Evolutionary conservation across 2,329 filamentous ascomycete species (phyloP).

Genomic region (Trichoderma sp.): DNA sequence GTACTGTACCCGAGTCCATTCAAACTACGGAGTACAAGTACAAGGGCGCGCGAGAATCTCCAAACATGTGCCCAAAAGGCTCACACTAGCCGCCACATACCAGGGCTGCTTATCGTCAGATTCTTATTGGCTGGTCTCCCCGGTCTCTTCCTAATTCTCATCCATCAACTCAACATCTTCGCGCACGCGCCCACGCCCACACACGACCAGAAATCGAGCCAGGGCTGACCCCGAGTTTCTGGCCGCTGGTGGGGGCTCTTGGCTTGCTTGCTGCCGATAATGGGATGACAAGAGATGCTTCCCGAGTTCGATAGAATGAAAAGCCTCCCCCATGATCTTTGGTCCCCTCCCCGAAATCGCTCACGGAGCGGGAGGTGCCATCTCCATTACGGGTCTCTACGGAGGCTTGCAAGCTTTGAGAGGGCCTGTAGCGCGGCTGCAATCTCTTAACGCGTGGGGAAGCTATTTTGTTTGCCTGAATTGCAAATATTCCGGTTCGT

Average conservation of each 20-base stretch:
- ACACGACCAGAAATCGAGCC: not conserved
- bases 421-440: conserved; percentile 1
- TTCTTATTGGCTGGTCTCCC: conserved; percentile 7
- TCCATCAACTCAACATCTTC: not conserved
- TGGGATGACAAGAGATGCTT: not conserved
- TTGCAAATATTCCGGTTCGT: conserved; percentile 15
- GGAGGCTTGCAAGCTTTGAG: not conserved
- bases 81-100: conserved; percentile 17
- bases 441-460: conserved; percentile 17
- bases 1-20: not conserved
- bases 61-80: not conserved
- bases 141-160: not conserved
- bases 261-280: not conserved
- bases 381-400: conserved; percentile 6
- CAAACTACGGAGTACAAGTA: conserved; percentile 6
- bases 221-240: conserved; percentile 12
- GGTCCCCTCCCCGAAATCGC: conserved; percentile 10
- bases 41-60: not conserved
- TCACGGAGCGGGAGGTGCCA: conserved; percentile 9
- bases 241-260: conserved; percentile 14
- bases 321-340: conserved; percentile 8
- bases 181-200: not conserved
- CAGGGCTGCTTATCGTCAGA: conserved; percentile 15
- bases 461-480: not conserved
- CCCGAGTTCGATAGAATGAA: not conserved